Conservation (phyloP, 1,284 basidiomycete genomes). For the Cutaneotrichosporon curvatum region DNA sequence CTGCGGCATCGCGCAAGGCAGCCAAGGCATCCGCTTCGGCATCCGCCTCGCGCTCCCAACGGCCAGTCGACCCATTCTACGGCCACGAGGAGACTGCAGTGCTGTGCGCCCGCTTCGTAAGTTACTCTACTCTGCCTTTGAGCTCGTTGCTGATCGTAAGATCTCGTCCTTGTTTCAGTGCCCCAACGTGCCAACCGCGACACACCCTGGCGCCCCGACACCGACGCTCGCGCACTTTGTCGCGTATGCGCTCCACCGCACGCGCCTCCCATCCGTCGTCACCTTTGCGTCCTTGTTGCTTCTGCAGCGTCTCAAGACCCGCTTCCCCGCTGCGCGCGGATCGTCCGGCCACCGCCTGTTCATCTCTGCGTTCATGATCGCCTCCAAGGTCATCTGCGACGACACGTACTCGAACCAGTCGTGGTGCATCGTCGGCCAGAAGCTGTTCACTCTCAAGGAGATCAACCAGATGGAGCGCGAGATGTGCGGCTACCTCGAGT, state of each 20-base stretch:
- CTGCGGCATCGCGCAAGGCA: slow-evolving; percentile 38
- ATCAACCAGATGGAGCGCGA: slow-evolving; percentile 95
- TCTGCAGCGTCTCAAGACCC: slow-evolving; percentile 76
- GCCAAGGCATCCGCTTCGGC: slow-evolving; percentile 38
- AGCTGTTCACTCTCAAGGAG: slow-evolving; percentile 80
- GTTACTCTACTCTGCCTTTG: slow-evolving; percentile 24
- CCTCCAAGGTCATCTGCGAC: slow-evolving; percentile 65
- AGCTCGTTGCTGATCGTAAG: slow-evolving; percentile 12
- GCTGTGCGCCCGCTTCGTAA: slow-evolving; percentile 67
- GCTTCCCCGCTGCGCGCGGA: slow-evolving; percentile 84
- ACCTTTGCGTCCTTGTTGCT: slow-evolving; percentile 80
- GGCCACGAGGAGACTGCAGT: slow-evolving; percentile 64
- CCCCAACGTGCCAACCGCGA: slow-evolving; percentile 42
- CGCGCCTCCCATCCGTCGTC: slow-evolving; percentile 70
- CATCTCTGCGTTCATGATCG: slow-evolving; percentile 88
- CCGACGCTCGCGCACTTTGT: slow-evolving; percentile 70
- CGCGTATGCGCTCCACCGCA: slow-evolving; percentile 83
- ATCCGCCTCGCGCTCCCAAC: slow-evolving; percentile 34
- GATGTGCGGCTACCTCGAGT: slow-evolving; percentile 86
- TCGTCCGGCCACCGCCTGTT: slow-evolving; percentile 86
- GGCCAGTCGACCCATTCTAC: slow-evolving; percentile 60
- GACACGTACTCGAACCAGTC: slow-evolving; percentile 96
- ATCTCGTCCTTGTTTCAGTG: slow-evolving; percentile 50
- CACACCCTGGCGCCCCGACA: slow-evolving; percentile 39
- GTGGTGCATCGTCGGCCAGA: slow-evolving; percentile 87